Conservation (phyloP, 176 grass and related monocot species). For the maize (Zea mays) region Zm-B73-REFERENCE-NAM-5.0 NC_050098.1:102060001-102060500, state of each 20-base stretch:
- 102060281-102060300: not conserved
- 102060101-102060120: not conserved
- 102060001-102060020: not conserved
- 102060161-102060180: not conserved
- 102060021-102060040: not conserved
- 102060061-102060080: not conserved
- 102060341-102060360: constrained; percentile 56
- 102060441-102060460: too few relatives aligned
- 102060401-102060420: not conserved
- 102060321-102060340: too few relatives aligned
- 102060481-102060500: not conserved
- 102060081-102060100: not conserved
- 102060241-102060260: not conserved
- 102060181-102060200: not conserved
- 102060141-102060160: not conserved
- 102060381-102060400: constrained; percentile 37
- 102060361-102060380: constrained; percentile 60
- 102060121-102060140: not conserved
- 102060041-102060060: constrained; percentile 14
- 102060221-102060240: not conserved
- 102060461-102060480: not conserved
- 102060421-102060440: too few relatives aligned
- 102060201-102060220: not conserved
- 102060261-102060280: not conserved
- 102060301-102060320: not conserved